These are phyloP conservation scores for Escallonia herrerae DNA, from an alignment of 129 eudicot species.

Conservation along the genomic window DNA sequence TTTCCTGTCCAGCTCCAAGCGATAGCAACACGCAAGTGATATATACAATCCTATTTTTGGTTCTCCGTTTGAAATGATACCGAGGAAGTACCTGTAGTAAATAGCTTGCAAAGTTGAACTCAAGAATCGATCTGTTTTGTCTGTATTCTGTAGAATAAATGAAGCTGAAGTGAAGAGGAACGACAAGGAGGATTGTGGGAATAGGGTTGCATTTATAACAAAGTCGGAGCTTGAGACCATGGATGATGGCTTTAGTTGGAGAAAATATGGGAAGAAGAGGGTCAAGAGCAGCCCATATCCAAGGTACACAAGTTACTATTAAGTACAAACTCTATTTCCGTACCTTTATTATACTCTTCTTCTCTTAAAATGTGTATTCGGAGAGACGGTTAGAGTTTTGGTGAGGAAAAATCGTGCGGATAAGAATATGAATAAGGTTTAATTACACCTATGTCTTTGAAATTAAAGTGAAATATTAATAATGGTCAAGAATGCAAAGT, in stretches of 20 bases:
- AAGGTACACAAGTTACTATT: constrained; percentile 10
- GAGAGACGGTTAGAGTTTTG: too few species aligned
- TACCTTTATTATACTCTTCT: too few species aligned
- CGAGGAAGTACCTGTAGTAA: neutral
- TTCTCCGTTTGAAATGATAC: neutral
- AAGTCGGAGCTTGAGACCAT: constrained; percentile 18
- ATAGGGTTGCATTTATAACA: constrained; percentile 20
- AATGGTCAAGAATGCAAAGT: too few species aligned
- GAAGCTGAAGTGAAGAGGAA: neutral
- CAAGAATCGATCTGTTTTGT: neutral
- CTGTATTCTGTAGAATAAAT: neutral
- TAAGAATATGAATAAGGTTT: neutral
- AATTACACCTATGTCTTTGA: too few species aligned
- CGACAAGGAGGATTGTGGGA: constrained; percentile 1
- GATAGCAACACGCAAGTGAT: too few species aligned
- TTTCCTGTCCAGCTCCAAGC: neutral
- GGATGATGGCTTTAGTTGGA: constrained; percentile 36
- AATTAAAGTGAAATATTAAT: too few species aligned
- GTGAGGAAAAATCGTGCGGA: too few species aligned
- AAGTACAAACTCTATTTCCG: too few species aligned
- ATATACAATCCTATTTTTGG: neutral
- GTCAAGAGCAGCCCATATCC: constrained; percentile 26
- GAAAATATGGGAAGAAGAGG: constrained; percentile 35
- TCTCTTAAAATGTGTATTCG: too few species aligned
- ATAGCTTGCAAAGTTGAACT: neutral